Base-by-base conservation (phyloP, 495 filamentous ascomycete genomes). In the Bacidia gigantensis region DNA sequence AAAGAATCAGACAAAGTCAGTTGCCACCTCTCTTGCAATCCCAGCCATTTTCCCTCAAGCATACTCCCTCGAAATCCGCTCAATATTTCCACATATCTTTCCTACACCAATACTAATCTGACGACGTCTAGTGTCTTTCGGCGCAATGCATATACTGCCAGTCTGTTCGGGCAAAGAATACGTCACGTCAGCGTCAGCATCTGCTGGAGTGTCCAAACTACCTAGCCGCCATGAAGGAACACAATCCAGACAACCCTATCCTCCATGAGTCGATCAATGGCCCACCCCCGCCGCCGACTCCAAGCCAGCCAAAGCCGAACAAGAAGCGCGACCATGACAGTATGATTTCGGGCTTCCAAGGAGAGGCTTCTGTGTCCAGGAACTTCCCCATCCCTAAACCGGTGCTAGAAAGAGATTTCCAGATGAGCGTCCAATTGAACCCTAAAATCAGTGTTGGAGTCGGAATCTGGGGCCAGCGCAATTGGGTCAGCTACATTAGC, bases 1-100 rank as follows among this genome's bases (percentile, higher is more conserved):
- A 77, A 77, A 65, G 74, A 77, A 69, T 73, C 75, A 64, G 74
- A 77, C 64, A 77, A 77, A 72, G 74, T 75, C 67, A n/a, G 38
- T 29, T 21, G 24, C 29, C 25, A 32, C 45, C 48, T n/a, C 48
- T 25, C 1, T 2, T 1, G 22, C n/a, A 38, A 20, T 42, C n/a
- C 29, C 29, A 35, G 29, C 29, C 29, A 5, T 14, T 14, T 35
- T 35, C 14, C 7, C 7, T 35, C 14, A 5, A 35, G 14, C 29
- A 35, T 14, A 35, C 14, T 35, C 29, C 29, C 5, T 5, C 29
- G 23, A 32, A 21, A 41, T n/a, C 9, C 29, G 14, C 12, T 22
- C 18, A 11, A 14, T 32, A 17, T 14, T 39, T 2, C 47, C 3
- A 12, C 29, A 14, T 21, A n/a, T 26, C 21, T 2, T 50, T 5